Base-by-base conservation (phyloP, 306 rosid species). In the Senna tora region DNA sequence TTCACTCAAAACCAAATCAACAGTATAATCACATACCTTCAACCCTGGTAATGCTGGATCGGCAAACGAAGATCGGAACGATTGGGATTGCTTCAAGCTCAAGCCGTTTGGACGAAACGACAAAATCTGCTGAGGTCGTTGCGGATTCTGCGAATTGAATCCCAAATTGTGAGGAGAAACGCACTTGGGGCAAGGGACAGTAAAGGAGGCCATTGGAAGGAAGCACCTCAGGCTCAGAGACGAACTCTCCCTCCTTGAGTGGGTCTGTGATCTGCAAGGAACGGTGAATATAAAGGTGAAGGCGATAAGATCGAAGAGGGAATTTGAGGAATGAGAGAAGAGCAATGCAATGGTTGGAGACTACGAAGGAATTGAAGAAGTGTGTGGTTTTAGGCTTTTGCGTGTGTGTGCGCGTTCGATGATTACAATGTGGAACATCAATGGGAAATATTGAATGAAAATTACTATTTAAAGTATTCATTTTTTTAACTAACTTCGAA, bases 111-210 rank as follows among this genome's bases (percentile, higher is more conserved):
- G n/a, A n/a, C n/a, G 80, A 63, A 38, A 80, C 56, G 82, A 69
- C 9, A 67, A 70, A 64, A 45, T 41, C 49, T 58, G 83, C 51
- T 32, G 33, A 69, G 15, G 42, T n/a, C 22, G 59, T 39, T 75
- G 76, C 6, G 46, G 55, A 63, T 54, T 69, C 51, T 45, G 78
- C n/a, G 77, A 65, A 20, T 52, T 54, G 39, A 78, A 70, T 39
- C 83, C 84, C 25, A 80, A 75, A 71, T 30, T 83, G 47, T 67
- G 30, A 51, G 80, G 76, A 8, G 84, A 49, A 43, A 71, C 43
- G 62, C 82, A 71, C 69, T 86, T 88, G 43, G 89, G 79, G 66
- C 94, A 86, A 28, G 91, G 94, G 54, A 86, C 65, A 6, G 87
- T 80, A 67, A 78, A 88, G 13, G 94, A 84, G 28, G 87, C 81